Conservation (phyloP, 2,329 filamentous ascomycete genomes). For the Daldinia eschscholtzii region DNA sequence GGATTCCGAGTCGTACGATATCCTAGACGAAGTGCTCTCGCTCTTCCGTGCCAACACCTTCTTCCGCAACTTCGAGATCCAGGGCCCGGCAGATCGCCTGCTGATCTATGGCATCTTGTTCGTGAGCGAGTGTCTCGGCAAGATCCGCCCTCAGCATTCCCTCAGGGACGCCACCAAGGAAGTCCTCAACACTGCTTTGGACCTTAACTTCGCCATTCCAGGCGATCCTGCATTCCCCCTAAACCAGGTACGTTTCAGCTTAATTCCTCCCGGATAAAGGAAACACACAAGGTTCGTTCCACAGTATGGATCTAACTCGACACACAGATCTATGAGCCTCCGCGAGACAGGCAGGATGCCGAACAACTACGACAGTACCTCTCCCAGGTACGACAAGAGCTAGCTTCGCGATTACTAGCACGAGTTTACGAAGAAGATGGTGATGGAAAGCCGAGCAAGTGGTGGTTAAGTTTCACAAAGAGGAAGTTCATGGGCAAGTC, state of each 20-base stretch:
- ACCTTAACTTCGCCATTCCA: slow-evolving; percentile 92
- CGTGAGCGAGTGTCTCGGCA: slow-evolving; percentile 88
- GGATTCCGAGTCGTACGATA: slow-evolving; percentile 93
- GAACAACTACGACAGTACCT: slow-evolving; percentile 91
- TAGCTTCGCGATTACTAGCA: slow-evolving; percentile 84
- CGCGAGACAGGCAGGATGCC: slow-evolving; percentile 86
- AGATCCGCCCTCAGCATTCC: slow-evolving; percentile 82
- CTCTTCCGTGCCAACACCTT: slow-evolving; percentile 98
- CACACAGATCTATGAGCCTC: slow-evolving; percentile 87
- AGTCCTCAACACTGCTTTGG: slow-evolving; percentile 89
- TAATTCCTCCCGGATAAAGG: neutral
- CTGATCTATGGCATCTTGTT: slow-evolving; percentile 98
- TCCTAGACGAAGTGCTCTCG: slow-evolving; percentile 90
- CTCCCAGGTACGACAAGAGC: slow-evolving; percentile 91
- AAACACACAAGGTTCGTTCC: neutral
- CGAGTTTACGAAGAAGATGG: slow-evolving; percentile 85
- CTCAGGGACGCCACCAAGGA: slow-evolving; percentile 75
- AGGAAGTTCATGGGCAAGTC: slow-evolving; percentile 99
- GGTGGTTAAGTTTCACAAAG: slow-evolving; percentile 99
- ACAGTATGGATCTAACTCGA: neutral
- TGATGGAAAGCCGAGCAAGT: slow-evolving; percentile 80
- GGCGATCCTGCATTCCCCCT: slow-evolving; percentile 93
- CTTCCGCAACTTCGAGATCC: slow-evolving; percentile 99
- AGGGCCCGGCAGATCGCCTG: slow-evolving; percentile 92
- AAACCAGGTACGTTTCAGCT: slow-evolving; percentile 74